Conservation (phyloP, 331 rosid genomes). For the Malus hybrid region DNA sequence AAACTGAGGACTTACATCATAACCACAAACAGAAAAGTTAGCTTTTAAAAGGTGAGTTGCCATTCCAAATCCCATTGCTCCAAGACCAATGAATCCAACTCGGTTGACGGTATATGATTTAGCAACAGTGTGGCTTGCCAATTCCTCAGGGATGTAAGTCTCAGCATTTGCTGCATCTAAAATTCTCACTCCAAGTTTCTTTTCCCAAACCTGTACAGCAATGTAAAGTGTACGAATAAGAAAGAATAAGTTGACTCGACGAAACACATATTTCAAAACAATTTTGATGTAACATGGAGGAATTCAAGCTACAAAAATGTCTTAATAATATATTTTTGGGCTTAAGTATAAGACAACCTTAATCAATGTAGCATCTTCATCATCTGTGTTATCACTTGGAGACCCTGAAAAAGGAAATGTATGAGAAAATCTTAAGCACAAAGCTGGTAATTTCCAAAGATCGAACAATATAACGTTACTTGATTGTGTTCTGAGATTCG, state of each 20-base stretch:
- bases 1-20: conserved; percentile 59
- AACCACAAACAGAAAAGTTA: conserved; percentile 66
- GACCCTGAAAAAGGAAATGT: conserved; percentile 45
- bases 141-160: conserved; percentile 52
- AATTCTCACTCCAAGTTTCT: conserved; percentile 59
- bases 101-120: conserved; percentile 39
- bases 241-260: conserved; percentile 7
- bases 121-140: conserved; percentile 51
- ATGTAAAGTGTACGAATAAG: neutral
- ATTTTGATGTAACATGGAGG: neutral
- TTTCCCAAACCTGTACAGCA: conserved; percentile 56
- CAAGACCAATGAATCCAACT: conserved; percentile 93
- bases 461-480: conserved; percentile 6
- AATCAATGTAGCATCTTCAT: conserved; percentile 33
- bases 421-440: conserved; percentile 7
- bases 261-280: neutral
- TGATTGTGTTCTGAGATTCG: neutral
- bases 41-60: conserved; percentile 77
- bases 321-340: neutral
- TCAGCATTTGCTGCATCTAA: conserved; percentile 69
- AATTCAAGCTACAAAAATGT: neutral
- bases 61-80: conserved; percentile 99
- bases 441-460: conserved; percentile 18
- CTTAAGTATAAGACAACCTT: conserved; percentile 41
- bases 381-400: conserved; percentile 36